Percentiles rank a stretch among this genome's conserved stretches.
Conservation (phyloP, 2,329 filamentous ascomycete species). For the Rhynchosporium secalis region DNA sequence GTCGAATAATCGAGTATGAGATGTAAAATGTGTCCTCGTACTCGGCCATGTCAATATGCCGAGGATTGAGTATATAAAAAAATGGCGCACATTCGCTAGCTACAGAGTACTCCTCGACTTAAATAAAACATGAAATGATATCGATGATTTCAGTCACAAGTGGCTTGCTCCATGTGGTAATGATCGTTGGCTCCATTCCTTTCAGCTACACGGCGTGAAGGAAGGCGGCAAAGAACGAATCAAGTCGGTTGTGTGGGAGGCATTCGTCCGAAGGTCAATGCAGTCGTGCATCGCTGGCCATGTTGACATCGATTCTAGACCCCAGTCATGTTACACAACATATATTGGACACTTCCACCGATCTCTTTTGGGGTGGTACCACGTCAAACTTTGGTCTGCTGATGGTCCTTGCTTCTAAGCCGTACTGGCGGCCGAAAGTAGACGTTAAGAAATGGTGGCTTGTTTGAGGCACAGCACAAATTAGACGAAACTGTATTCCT, state of each 20-base stretch:
- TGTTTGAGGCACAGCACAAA: too few relatives aligned
- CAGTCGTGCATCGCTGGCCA: not conserved
- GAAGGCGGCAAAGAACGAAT: too few relatives aligned
- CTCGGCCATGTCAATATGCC: not conserved
- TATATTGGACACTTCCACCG: not conserved
- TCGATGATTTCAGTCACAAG: not conserved
- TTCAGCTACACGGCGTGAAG: too few relatives aligned
- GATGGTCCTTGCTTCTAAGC: not conserved
- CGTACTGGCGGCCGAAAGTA: too few relatives aligned
- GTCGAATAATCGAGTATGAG: not conserved
- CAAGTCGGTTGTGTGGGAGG: too few relatives aligned
- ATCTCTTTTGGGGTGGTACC: not conserved
- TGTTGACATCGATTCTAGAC: not conserved
- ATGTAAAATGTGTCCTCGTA: not conserved
- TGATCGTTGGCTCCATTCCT: too few relatives aligned
- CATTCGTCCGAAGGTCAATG: not conserved
- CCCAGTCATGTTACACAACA: not conserved
- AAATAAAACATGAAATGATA: not conserved
- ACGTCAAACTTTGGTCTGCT: slow-evolving; percentile 2
- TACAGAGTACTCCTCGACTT: not conserved
- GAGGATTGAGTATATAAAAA: not conserved
- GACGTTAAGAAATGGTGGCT: too few relatives aligned
- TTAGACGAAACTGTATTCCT: too few relatives aligned
- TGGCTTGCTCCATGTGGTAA: not conserved
- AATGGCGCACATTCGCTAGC: not conserved